phyloP scores from a whole-genome alignment of 164 flowering plant species.

The Tetracentron sinense region DNA sequence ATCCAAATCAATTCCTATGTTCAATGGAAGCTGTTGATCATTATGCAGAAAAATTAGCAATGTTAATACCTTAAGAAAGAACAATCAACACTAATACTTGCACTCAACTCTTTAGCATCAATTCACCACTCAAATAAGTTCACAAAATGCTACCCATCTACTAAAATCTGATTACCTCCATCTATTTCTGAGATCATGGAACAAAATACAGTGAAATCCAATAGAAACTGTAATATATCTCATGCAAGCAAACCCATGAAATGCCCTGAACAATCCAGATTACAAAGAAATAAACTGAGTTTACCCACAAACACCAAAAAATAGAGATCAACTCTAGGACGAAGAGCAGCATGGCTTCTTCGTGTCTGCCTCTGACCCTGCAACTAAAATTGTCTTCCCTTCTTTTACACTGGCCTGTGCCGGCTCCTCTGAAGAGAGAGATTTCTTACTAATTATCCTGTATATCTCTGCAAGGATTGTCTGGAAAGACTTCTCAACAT shows the following conservation, averaged over 20 bases:
- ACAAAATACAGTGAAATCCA: conserved; percentile 5
- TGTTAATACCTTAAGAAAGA: too few relatives aligned
- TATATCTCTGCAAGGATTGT: conserved; percentile 58
- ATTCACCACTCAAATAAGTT: too few relatives aligned
- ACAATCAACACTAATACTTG: too few relatives aligned
- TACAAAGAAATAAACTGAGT: background rate
- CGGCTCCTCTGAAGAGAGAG: conserved; percentile 34
- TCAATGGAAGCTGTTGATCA: too few relatives aligned
- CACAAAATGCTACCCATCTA: background rate
- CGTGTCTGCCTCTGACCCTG: conserved; percentile 29
- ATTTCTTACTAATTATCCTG: conserved; percentile 40
- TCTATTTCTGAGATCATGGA: conserved; percentile 7
- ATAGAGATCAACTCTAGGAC: conserved; percentile 15
- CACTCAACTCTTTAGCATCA: too few relatives aligned
- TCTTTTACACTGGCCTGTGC: conserved; percentile 32
- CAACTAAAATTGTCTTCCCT: conserved; percentile 41
- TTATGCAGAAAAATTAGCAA: too few relatives aligned
- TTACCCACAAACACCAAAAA: background rate
- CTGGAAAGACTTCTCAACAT: conserved; percentile 66
- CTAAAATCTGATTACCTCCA: background rate
- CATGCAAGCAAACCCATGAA: conserved; percentile 3
- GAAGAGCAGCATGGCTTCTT: conserved; percentile 43
- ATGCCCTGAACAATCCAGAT: background rate
- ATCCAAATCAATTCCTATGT: too few relatives aligned
- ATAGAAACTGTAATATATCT: background rate